Conservation (phyloP, 331 rosid genomes). For the Malus hybrid region DNA sequence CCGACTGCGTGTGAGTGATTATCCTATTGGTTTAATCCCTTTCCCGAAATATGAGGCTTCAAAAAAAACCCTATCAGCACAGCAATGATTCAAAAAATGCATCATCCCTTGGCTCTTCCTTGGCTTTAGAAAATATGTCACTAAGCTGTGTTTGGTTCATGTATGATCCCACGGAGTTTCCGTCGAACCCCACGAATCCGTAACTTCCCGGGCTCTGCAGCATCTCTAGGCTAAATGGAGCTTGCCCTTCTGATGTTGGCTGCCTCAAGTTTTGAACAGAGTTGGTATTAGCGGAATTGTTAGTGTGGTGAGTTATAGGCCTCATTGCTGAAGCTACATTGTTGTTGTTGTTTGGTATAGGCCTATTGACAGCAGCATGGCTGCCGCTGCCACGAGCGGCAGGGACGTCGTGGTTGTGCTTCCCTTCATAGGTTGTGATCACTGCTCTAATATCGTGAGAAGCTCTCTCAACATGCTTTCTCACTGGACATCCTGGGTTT, state of each 20-base stretch:
- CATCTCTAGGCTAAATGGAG: slow-evolving; percentile 48
- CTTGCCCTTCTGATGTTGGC: slow-evolving; percentile 23
- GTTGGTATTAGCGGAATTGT: neutral
- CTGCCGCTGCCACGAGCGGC: slow-evolving; percentile 77
- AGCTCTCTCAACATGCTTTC: slow-evolving; percentile 94
- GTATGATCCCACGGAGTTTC: slow-evolving; percentile 38
- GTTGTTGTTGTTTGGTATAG: slow-evolving; percentile 29
- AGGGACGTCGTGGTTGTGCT: slow-evolving; percentile 93
- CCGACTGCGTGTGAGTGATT: neutral
- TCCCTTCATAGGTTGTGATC: slow-evolving; percentile 94
- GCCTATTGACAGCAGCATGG: slow-evolving; percentile 50
- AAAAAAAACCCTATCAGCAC: slow-evolving; percentile 13
- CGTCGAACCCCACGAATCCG: slow-evolving; percentile 39
- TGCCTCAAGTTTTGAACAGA: slow-evolving; percentile 5
- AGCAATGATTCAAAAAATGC: slow-evolving; percentile 56
- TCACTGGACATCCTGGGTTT: slow-evolving; percentile 74
- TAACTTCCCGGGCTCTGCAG: slow-evolving; percentile 35
- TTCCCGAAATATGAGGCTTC: neutral
- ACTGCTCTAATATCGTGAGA: slow-evolving; percentile 81
- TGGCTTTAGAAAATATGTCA: slow-evolving; percentile 35
- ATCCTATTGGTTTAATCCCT: neutral
- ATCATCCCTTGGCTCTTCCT: slow-evolving; percentile 72
- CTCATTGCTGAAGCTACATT: slow-evolving; percentile 28
- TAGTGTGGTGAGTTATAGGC: slow-evolving; percentile 29
- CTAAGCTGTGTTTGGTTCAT: slow-evolving; percentile 42